These are phyloP conservation scores for Mucuna pruriens DNA, from an alignment of 306 rosid species.

Conservation along the genomic window DNA sequence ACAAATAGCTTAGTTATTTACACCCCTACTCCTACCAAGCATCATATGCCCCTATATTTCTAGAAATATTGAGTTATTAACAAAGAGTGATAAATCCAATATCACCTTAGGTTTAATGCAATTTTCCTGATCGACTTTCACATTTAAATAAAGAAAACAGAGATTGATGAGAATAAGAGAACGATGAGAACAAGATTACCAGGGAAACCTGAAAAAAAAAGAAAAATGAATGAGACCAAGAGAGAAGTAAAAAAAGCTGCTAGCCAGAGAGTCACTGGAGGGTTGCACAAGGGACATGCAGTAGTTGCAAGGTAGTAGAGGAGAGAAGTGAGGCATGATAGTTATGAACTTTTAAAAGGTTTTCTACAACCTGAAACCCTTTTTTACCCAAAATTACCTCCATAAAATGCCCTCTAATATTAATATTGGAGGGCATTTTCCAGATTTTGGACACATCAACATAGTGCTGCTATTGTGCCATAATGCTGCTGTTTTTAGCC, in stretches of 20 bases:
- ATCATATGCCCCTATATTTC: constrained; percentile 13
- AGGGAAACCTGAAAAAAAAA: background rate
- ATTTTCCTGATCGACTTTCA: background rate
- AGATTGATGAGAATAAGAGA: too few species aligned
- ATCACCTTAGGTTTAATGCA: background rate
- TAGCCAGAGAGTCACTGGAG: background rate
- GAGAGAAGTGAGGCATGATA: background rate
- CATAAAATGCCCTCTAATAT: too few species aligned
- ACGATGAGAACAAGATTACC: background rate
- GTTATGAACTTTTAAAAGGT: too few species aligned
- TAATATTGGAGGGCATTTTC: background rate
- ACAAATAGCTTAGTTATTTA: background rate
- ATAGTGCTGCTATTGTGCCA: background rate
- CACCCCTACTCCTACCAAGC: background rate
- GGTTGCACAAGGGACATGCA: background rate
- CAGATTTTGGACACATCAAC: background rate
- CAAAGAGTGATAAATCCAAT: background rate
- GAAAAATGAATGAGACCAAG: background rate
- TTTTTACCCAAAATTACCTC: too few species aligned
- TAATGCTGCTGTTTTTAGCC: background rate
- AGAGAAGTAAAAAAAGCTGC: background rate
- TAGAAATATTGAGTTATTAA: constrained; percentile 4
- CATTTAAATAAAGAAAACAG: too few species aligned
- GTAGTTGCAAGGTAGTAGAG: background rate
- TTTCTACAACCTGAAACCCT: too few species aligned